Evolutionary conservation across 208 protist genomes (phyloP).

Genomic region (Trichomonas vaginalis): DNA sequence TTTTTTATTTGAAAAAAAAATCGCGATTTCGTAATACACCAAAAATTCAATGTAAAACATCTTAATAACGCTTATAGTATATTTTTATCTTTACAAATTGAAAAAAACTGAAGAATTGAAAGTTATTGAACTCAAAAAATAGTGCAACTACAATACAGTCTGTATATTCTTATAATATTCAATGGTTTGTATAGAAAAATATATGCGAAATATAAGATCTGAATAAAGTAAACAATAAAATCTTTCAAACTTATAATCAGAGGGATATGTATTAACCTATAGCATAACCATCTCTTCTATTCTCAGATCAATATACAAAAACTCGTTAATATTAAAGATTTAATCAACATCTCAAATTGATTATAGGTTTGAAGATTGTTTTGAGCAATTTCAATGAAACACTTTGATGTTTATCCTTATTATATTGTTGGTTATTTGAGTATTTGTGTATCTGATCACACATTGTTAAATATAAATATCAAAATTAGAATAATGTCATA

Average conservation of each 20-base stretch:
- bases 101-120: background rate
- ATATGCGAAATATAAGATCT: background rate
- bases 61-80: background rate
- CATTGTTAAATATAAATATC: no score
- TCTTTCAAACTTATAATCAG: background rate
- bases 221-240: background rate
- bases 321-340: no score
- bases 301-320: no score
- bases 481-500: no score
- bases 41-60: background rate
- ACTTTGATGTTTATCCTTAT: no score
- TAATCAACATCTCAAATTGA: no score
- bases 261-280: background rate
- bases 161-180: background rate
- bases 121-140: background rate
- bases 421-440: no score
- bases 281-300: background rate
- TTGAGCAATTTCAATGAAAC: no score
- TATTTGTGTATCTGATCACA: no score
- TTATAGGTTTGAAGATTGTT: no score
- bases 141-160: background rate
- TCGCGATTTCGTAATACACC: background rate
- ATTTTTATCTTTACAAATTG: background rate
- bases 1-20: no score
- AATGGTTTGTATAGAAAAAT: background rate